These are phyloP conservation scores for Chlorella variabilis DNA, from an alignment of 163 green algal species.

Conservation along the genomic window DNA sequence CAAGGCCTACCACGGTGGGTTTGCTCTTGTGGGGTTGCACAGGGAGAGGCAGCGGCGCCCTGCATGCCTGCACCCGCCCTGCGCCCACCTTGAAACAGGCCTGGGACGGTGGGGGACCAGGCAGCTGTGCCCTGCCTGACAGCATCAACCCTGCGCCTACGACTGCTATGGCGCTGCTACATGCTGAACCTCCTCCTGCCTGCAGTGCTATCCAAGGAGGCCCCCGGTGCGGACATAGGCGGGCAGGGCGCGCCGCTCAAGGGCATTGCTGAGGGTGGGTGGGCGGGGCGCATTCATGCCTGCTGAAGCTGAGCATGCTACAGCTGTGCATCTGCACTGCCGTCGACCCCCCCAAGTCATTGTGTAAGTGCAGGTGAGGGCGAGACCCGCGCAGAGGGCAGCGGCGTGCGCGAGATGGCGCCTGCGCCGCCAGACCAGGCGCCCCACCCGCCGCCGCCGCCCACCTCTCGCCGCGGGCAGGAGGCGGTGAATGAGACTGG, in stretches of 20 bases:
- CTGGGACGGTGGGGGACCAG: no score
- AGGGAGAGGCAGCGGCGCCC: no score
- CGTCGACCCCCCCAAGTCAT: background rate
- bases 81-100: no score
- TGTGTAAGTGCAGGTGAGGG: background rate
- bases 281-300: background rate
- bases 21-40: background rate
- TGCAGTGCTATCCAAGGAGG: conserved; percentile 6
- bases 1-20: conserved; percentile 1
- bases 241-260: conserved; percentile 2
- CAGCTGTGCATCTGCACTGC: no score
- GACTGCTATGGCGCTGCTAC: background rate
- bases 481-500: background rate
- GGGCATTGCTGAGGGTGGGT: background rate
- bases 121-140: background rate
- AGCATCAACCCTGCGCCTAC: no score
- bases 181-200: no score
- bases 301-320: no score
- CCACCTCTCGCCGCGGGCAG: background rate
- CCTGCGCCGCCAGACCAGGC: background rate
- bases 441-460: background rate
- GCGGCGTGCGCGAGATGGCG: background rate
- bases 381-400: background rate
- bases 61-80: no score
- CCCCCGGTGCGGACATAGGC: background rate